These are phyloP conservation scores for Gonapodya prolifera DNA, from an alignment of 192 early-diverging fungal species.

Conservation along the genomic window DNA sequence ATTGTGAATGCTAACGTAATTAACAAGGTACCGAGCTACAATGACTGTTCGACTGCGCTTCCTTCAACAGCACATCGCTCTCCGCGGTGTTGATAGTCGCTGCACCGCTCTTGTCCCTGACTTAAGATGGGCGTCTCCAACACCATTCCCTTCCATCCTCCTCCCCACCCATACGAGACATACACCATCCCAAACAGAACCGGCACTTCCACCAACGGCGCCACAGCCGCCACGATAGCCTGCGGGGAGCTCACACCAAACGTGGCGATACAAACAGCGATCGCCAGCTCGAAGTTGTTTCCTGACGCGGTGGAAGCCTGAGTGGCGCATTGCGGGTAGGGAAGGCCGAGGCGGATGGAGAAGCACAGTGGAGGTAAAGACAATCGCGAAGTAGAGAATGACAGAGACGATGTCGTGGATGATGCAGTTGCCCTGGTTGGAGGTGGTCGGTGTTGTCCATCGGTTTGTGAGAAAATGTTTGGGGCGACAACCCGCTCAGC, in stretches of 20 bases:
- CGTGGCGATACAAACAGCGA: slow-evolving; percentile 51
- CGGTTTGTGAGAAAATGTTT: slow-evolving; percentile 2
- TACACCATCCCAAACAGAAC: slow-evolving; percentile 44
- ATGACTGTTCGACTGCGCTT: no score
- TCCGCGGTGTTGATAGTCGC: no score
- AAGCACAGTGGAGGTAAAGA: slow-evolving; percentile 36
- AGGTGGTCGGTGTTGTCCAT: no score
- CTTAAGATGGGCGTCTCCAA: no score
- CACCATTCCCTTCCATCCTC: not conserved
- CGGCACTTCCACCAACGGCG: slow-evolving; percentile 61
- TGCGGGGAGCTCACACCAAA: slow-evolving; percentile 53
- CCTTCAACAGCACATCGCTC: no score
- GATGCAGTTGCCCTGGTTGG: slow-evolving; percentile 40
- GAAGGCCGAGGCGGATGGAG: slow-evolving; percentile 19
- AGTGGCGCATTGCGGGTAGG: slow-evolving; percentile 32
- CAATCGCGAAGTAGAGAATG: slow-evolving; percentile 47
- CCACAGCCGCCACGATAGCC: slow-evolving; percentile 48
- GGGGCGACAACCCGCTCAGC: not conserved
- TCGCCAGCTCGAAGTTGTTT: slow-evolving; percentile 68
- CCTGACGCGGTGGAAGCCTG: slow-evolving; percentile 50
- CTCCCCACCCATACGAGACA: not conserved
- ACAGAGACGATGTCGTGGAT: slow-evolving; percentile 46
- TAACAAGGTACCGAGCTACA: no score
- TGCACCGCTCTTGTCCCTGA: no score
- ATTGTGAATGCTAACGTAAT: no score